Base-by-base conservation (phyloP, 306 rosid genomes). In the Dryas drummondii region DNA sequence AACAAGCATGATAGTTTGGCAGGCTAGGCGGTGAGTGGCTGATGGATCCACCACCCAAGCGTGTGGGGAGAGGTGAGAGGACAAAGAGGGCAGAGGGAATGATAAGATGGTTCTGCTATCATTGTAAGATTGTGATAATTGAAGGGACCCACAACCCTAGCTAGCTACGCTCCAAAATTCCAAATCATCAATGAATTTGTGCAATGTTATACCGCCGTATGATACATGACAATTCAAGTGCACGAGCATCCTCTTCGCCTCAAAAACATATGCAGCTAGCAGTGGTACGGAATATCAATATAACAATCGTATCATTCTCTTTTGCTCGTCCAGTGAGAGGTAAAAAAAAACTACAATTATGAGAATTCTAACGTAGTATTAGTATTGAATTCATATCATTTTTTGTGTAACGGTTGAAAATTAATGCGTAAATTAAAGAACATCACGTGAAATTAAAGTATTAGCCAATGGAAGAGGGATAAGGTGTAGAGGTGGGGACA, bases 21-120 rank as follows among this genome's bases (percentile, higher is more conserved):
- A 13, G 19, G 46, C 22, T 61, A 46, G 37, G 19, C 37, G 15
- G 65, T 26, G 44, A 13, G 65, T 10, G 40, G 5, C 15, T 11
- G 11, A 13, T 72, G 58, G 76, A 27, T 59, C 67, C 27, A 60
- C 76, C 57, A 77, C 76, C 78, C 88, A 84, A 82, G 87, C 88
- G 90, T 84, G 93, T 84, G 90, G 37, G 81, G 63, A 72, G 88
- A 78, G 72, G 51, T 68, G 71, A 66, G 73, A 63, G 62, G 62
- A 74, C 53, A 80, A 12, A 67, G 5, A 82, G 76, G 26, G 71
- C 81, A 74, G 80, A 61, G 73, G 62, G 81, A 73, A 82, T 85
- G 77, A 81, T 78, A 73, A 45, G 74, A 80, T 63, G 80, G 71
- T 79, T 76, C 82, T 76, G 78, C 41, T 50, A 72, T 75, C 80